Conservation (phyloP, 768 basidiomycete genomes). For the Trametes cinnabarina region DNA sequence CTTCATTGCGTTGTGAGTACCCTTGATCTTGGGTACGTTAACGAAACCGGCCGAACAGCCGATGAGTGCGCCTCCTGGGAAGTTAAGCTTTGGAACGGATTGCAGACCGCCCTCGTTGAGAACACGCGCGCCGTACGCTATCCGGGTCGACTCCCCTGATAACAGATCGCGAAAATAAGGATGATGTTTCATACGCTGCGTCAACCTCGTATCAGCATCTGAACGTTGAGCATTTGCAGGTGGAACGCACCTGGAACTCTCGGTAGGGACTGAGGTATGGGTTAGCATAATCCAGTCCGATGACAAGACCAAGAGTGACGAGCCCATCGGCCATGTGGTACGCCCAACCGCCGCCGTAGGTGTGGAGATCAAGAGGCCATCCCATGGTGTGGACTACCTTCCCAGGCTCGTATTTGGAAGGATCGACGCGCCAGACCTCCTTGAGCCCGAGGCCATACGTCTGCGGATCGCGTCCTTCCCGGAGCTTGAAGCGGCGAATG, state of each 20-base stretch:
- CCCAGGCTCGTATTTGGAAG: constrained; percentile 61
- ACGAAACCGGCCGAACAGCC: constrained; percentile 96
- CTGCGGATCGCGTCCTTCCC: constrained; percentile 73
- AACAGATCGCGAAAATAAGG: constrained; percentile 86
- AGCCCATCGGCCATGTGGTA: constrained; percentile 95
- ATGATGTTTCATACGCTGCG: constrained; percentile 97
- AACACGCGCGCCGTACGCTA: constrained; percentile 88
- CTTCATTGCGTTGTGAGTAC: constrained; percentile 99
- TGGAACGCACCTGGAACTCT: constrained; percentile 89
- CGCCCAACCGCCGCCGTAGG: constrained; percentile 89
- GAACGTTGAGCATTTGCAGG: too few species aligned
- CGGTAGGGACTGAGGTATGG: constrained; percentile 90
- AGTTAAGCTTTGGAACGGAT: constrained; percentile 79
- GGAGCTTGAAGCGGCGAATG: constrained; percentile 69
- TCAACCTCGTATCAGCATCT: too few species aligned
- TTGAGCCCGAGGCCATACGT: constrained; percentile 96
- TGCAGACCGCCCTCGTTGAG: constrained; percentile 95
- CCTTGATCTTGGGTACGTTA: constrained; percentile 97
- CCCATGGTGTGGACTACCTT: constrained; percentile 93
- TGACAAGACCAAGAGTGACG: constrained; percentile 86
- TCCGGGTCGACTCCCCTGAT: constrained; percentile 63
- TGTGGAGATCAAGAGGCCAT: constrained; percentile 81
- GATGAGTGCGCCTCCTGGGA: constrained; percentile 92
- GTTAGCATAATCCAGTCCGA: constrained; percentile 93
- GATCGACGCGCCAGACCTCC: constrained; percentile 92